phyloP scores from a whole-genome alignment of 139 green algal species.

The Nannochloris sp. region DNA sequence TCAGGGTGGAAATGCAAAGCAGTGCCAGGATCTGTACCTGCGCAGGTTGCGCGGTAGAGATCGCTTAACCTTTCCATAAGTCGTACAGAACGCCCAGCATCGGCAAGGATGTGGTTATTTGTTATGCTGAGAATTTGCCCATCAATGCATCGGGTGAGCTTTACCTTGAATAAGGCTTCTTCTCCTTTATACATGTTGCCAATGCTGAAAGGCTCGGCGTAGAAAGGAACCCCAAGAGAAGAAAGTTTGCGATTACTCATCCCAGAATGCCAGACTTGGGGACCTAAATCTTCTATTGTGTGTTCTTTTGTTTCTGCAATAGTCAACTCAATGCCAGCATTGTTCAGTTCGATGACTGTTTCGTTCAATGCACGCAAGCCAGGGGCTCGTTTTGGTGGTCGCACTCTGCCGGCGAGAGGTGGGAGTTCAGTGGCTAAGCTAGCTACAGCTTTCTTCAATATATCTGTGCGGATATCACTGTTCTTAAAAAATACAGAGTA shows the following conservation, averaged over 20 bases:
- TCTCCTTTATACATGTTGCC: not conserved
- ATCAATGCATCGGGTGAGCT: not conserved
- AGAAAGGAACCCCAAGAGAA: not conserved
- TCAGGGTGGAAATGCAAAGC: not conserved
- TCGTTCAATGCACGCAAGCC: too few relatives aligned
- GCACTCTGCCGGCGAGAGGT: not conserved
- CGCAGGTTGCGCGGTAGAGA: not conserved
- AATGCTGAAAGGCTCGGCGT: not conserved
- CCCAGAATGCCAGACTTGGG: not conserved
- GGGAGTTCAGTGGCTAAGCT: not conserved
- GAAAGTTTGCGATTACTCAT: not conserved
- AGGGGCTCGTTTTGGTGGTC: too few relatives aligned
- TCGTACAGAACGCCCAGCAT: not conserved
- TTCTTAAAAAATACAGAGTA: not conserved
- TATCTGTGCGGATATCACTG: not conserved
- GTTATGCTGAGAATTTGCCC: not conserved
- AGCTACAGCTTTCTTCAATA: not conserved
- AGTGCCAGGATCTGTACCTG: too few relatives aligned
- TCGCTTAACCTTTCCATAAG: not conserved
- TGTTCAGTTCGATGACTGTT: too few relatives aligned
- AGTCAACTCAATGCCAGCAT: too few relatives aligned
- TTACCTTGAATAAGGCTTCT: not conserved
- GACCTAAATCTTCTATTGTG: not conserved
- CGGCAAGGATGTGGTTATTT: not conserved
- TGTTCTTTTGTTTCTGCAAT: too few relatives aligned